phyloP scores from a whole-genome alignment of 495 filamentous ascomycete species.

The Immersiella caudata region DNA sequence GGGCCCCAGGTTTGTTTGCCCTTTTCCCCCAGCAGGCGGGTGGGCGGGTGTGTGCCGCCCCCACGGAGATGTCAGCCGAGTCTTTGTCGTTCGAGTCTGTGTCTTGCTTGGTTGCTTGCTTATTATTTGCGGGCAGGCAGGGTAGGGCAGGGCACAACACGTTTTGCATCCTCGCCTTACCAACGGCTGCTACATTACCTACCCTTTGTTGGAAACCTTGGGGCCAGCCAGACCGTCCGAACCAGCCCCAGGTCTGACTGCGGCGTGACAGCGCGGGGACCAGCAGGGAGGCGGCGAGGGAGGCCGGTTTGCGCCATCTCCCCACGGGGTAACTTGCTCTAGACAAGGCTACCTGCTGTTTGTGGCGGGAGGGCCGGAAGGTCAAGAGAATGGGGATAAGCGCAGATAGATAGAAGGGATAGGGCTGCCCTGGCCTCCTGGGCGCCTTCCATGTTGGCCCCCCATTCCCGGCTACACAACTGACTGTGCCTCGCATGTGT shows the following conservation, averaged over 20 bases:
- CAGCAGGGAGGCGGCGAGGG: neutral
- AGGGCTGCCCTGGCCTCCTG: too few relatives aligned
- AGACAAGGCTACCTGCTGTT: neutral
- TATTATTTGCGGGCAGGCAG: neutral
- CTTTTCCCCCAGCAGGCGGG: neutral
- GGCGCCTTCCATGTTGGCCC: neutral
- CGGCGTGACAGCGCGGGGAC: neutral
- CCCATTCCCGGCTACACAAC: neutral
- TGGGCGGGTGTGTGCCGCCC: neutral
- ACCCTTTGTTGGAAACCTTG: neutral
- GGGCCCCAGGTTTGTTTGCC: neutral
- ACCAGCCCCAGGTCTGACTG: neutral
- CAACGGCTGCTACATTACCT: neutral
- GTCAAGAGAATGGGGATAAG: neutral
- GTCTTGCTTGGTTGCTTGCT: too few relatives aligned
- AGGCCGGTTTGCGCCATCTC: neutral
- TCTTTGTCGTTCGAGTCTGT: neutral
- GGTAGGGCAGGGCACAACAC: neutral
- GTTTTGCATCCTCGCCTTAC: constrained; percentile 7
- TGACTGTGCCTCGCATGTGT: neutral
- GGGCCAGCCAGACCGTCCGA: neutral
- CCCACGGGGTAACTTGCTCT: neutral
- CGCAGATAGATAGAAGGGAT: too few relatives aligned
- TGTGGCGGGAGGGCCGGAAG: neutral
- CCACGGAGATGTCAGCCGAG: neutral